Evolutionary conservation across 208 protist species (phyloP).

Genomic region (Vickermania ingenoplastis): DNA sequence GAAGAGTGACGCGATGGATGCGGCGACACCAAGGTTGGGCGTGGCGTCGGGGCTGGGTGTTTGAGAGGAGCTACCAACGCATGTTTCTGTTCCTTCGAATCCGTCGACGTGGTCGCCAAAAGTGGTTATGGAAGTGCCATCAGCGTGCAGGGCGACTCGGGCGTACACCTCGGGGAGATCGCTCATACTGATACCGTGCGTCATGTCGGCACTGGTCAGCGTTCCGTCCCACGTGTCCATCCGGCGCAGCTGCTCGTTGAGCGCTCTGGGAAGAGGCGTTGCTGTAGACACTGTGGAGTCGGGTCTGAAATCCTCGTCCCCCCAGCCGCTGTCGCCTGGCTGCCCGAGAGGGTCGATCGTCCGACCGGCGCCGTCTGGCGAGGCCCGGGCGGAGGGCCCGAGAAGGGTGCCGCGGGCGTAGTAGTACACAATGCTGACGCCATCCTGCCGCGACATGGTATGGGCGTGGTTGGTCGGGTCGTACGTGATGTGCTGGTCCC

Average conservation of each 20-base stretch:
- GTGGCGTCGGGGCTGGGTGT: background rate
- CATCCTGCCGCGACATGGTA: conserved; percentile 1
- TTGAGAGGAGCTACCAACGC: background rate
- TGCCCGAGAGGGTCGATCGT: conserved; percentile 34
- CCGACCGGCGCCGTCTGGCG: conserved; percentile 35
- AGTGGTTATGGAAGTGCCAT: conserved; percentile 55
- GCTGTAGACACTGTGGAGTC: background rate
- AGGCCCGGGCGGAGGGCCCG: conserved; percentile 28
- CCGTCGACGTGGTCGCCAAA: conserved; percentile 9
- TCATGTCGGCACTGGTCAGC: background rate
- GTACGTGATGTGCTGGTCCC: background rate
- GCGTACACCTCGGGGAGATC: conserved; percentile 11
- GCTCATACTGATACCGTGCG: background rate
- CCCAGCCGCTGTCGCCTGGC: background rate
- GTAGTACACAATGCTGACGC: conserved; percentile 14
- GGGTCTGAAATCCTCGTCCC: background rate
- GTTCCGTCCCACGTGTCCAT: conserved; percentile 1
- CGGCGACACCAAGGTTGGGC: conserved; percentile 6
- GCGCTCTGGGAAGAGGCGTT: background rate
- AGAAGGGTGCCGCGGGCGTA: conserved; percentile 43
- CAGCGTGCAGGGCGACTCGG: conserved; percentile 38
- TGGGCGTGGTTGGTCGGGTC: background rate
- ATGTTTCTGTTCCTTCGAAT: background rate
- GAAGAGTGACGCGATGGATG: conserved; percentile 20
- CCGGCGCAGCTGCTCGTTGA: background rate